phyloP scores from a whole-genome alignment of 129 eudicot genomes.

The Tanacetum coccineum region DNA sequence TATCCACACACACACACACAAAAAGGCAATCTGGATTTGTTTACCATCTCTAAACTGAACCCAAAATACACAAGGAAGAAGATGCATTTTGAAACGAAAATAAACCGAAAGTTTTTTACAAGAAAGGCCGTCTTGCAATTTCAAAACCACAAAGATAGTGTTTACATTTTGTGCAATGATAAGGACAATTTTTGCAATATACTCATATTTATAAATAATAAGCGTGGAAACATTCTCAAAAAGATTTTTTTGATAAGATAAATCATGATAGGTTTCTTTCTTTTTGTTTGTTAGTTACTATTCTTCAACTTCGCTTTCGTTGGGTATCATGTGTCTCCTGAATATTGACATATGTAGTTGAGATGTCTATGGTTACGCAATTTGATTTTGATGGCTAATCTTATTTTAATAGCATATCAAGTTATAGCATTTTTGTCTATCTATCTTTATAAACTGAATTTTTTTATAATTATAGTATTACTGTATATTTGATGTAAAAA shows the following conservation, averaged over 20 bases:
- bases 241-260: constrained; percentile 7
- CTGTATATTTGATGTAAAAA: too few relatives aligned
- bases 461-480: too few relatives aligned
- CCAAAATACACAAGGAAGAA: too few relatives aligned
- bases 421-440: constrained; percentile 8
- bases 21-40: too few relatives aligned
- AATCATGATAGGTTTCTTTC: constrained; percentile 6
- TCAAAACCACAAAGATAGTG: too few relatives aligned
- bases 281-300: constrained; percentile 10
- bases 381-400: constrained; percentile 15
- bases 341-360: constrained; percentile 27
- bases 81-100: too few relatives aligned
- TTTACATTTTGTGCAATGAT: neutral
- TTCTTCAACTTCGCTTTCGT: constrained; percentile 21
- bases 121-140: too few relatives aligned
- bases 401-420: constrained; percentile 9
- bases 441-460: neutral
- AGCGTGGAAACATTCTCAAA: constrained; percentile 7
- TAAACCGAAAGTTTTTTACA: too few relatives aligned
- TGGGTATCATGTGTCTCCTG: constrained; percentile 27
- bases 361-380: constrained; percentile 20
- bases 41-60: too few relatives aligned
- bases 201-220: neutral
- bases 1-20: too few relatives aligned
- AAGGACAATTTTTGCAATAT: neutral